Conservation (phyloP, 768 basidiomycete genomes). For the Tephrocybe sp. region DNA sequence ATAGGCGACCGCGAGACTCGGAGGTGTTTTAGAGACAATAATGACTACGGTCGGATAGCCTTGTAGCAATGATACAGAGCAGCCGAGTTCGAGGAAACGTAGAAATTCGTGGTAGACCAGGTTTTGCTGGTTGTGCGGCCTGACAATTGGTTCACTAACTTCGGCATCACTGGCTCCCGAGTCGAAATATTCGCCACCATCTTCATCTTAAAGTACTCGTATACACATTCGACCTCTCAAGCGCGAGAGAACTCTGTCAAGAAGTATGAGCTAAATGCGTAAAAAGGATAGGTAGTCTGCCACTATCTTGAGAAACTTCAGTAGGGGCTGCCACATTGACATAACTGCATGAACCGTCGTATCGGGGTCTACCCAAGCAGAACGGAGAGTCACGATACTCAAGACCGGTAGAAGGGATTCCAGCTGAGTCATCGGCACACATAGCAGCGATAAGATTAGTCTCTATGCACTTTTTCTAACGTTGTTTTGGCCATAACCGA, state of each 20-base stretch:
- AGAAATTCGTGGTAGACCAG: constrained; percentile 72
- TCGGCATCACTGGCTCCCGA: constrained; percentile 33
- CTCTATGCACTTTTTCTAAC: constrained; percentile 75
- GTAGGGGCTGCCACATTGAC: constrained; percentile 73
- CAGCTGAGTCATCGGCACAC: constrained; percentile 38
- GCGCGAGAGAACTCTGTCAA: constrained; percentile 58
- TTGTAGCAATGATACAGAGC: constrained; percentile 73
- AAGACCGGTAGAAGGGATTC: constrained; percentile 42
- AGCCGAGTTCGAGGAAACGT: constrained; percentile 75
- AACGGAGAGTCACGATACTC: constrained; percentile 61
- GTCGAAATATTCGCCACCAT: constrained; percentile 30
- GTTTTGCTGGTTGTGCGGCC: constrained; percentile 23
- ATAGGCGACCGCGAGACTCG: constrained; percentile 62
- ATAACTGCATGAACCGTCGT: constrained; percentile 57
- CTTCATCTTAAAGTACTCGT: constrained; percentile 29
- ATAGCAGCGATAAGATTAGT: constrained; percentile 46
- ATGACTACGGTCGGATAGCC: constrained; percentile 85
- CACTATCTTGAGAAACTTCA: constrained; percentile 71
- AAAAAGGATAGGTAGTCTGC: not conserved
- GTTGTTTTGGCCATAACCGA: constrained; percentile 67
- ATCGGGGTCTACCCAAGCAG: constrained; percentile 72
- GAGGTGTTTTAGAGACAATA: constrained; percentile 78
- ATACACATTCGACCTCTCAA: constrained; percentile 53
- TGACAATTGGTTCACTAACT: constrained; percentile 16
- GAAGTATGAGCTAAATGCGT: not conserved